Evolutionary conservation across 345 rosid genomes (phyloP), one percentile per base, ranked within the genome.

Genomic region (Kernera saxatilis): DNA sequence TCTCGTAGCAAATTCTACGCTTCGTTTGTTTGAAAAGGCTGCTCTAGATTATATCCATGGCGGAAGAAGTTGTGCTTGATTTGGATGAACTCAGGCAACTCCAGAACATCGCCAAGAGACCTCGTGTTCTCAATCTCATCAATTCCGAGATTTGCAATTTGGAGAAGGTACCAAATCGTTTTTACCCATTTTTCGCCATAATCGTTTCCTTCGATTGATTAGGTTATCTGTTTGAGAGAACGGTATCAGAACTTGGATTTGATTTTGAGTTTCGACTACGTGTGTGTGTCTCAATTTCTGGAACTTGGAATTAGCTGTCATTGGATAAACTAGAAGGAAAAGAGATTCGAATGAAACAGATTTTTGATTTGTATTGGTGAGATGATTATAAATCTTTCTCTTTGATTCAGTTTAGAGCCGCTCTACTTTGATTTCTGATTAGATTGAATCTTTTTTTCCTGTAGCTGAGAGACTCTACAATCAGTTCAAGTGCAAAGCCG

Each of bases 81-180:
- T 78, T 94, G 82, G 87, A 78, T 41, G 99, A 94, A 82, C 88
- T 94, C 0, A 87, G 55, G 70, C 85, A 88, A 13, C 82, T 94
- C 13, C 90, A 84, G 57, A 84, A 70, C 81, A 43, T 87, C 46
- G 93, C 95, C 10, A 91, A 94, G 79, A 83, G 97, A 46, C 96
- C 93, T 54, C 84, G 88, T 3, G 80, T 86, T 41, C 70, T 86
- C 49, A 83, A 82, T 65, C 78, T 94, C 51, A 80, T 94, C 64
- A 57, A 80, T 41, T 78, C 95, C 25, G 88, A 91, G 79, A 89
- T 91, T 65, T 48, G 48, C 32, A 82, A 68, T 72, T 67, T 94
- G 78, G 96, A 89, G 67, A 91, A 86, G 97, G 96, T 91, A 48
- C 19, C 2, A 4, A 33, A 30, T 3, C 14, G 8, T 6, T 8